phyloP scores from a whole-genome alignment of 164 flowering plant genomes.

The Dillenia turbinata region DNA sequence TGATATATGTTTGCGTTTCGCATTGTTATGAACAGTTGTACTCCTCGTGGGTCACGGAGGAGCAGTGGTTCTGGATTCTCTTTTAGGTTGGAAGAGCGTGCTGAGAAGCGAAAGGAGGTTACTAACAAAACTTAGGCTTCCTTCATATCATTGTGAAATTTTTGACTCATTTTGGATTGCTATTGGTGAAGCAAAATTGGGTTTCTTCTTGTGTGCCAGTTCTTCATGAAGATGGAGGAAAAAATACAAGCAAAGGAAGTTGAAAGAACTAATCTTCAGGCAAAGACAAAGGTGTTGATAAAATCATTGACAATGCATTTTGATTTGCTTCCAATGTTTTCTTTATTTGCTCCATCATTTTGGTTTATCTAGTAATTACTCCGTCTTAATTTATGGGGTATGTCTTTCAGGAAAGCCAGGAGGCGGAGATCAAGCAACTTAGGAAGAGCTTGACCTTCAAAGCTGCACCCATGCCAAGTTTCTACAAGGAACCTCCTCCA shows the following conservation, averaged over 20 bases:
- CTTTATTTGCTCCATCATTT: not conserved
- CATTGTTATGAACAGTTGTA: constrained; percentile 30
- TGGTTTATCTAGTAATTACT: constrained; percentile 1
- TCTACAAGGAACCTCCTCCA: constrained; percentile 86
- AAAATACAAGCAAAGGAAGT: constrained; percentile 71
- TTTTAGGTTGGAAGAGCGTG: constrained; percentile 84
- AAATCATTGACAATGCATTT: not conserved
- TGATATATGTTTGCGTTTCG: not conserved
- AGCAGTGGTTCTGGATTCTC: constrained; percentile 50
- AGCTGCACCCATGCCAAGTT: constrained; percentile 86
- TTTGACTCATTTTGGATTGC: not conserved
- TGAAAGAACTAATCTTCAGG: constrained; percentile 65
- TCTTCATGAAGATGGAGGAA: constrained; percentile 76
- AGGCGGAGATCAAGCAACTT: constrained; percentile 71
- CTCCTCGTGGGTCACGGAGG: constrained; percentile 39
- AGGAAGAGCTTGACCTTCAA: constrained; percentile 81
- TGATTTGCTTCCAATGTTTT: not conserved
- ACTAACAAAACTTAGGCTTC: too few species aligned
- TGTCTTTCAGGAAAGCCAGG: constrained; percentile 58
- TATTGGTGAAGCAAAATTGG: not conserved
- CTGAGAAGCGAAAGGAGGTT: constrained; percentile 85
- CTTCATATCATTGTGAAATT: not conserved
- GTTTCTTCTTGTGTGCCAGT: constrained; percentile 29
- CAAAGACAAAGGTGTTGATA: constrained; percentile 62
- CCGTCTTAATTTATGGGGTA: not conserved